Percentiles rank a stretch among this genome's conserved stretches.
Conservation (phyloP, 148 eudicot species). For the Agrostemma githago region DNA sequence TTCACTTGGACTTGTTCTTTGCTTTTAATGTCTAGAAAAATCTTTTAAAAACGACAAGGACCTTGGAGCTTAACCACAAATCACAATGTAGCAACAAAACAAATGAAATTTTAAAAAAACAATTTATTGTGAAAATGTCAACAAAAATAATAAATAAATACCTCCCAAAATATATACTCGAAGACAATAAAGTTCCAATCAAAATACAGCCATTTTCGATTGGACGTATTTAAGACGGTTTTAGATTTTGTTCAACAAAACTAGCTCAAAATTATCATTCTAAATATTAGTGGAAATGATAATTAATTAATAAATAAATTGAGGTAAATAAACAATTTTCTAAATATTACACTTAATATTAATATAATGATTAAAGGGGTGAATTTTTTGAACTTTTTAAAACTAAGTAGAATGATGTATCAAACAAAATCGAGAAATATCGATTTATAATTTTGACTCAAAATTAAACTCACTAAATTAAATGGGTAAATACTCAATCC, state of each 20-base stretch:
- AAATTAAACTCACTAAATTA: too few relatives aligned
- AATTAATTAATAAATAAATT: too few relatives aligned
- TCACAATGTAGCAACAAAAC: neutral
- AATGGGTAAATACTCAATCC: neutral
- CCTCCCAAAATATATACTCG: neutral
- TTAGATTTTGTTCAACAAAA: too few relatives aligned
- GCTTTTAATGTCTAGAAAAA: neutral
- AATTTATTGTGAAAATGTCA: neutral
- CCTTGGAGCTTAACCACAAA: neutral
- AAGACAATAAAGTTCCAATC: neutral
- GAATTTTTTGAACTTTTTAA: too few relatives aligned
- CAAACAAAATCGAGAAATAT: too few relatives aligned
- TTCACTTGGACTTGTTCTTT: neutral
- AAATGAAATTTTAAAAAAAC: neutral
- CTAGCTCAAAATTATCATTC: too few relatives aligned
- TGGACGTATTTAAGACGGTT: neutral
- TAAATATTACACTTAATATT: too few relatives aligned
- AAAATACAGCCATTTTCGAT: neutral
- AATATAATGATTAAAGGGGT: too few relatives aligned
- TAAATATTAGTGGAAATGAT: too few relatives aligned
- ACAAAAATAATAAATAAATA: neutral
- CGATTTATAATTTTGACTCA: too few relatives aligned
- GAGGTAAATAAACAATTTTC: too few relatives aligned
- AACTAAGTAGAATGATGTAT: too few relatives aligned
- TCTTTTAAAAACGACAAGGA: neutral